Evolutionary conservation across 2,329 filamentous ascomycete species (phyloP).

Genomic region (Ploettnerulaceae sp.): DNA sequence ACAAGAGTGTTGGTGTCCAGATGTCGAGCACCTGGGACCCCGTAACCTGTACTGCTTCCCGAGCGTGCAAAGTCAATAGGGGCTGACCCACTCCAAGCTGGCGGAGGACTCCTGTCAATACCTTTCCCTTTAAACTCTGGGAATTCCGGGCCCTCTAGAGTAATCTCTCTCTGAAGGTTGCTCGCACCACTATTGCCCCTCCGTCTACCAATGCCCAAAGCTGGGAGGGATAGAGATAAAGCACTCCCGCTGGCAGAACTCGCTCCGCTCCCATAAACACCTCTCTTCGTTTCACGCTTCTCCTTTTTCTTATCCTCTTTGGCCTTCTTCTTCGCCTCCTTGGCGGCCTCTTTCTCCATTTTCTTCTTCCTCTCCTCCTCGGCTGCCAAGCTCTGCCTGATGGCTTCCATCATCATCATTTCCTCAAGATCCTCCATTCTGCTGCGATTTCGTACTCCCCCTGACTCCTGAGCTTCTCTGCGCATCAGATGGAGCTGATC

Average conservation of each 20-base stretch:
- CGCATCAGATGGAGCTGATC: slow-evolving; percentile 28
- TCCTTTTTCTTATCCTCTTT: slow-evolving; percentile 73
- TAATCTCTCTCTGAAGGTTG: slow-evolving; percentile 54
- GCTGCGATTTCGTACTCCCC: slow-evolving; percentile 38
- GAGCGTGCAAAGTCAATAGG: slow-evolving; percentile 23
- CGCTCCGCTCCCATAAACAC: slow-evolving; percentile 39
- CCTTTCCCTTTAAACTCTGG: slow-evolving; percentile 59
- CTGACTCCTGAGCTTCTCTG: slow-evolving; percentile 34
- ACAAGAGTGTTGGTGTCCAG: slow-evolving; percentile 22
- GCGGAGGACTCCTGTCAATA: slow-evolving; percentile 49
- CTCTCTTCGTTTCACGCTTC: slow-evolving; percentile 52
- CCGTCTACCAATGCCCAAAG: slow-evolving; percentile 41
- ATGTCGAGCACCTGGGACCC: slow-evolving; percentile 23
- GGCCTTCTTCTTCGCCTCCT: slow-evolving; percentile 78
- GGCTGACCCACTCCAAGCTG: slow-evolving; percentile 9
- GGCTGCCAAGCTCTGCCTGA: slow-evolving; percentile 80
- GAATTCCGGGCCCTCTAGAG: slow-evolving; percentile 40
- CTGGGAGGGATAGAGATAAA: slow-evolving; percentile 51
- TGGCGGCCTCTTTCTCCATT: slow-evolving; percentile 73
- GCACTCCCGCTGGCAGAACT: slow-evolving; percentile 59
- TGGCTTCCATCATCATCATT: slow-evolving; percentile 98
- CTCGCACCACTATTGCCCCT: slow-evolving; percentile 56
- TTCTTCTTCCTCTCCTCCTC: slow-evolving; percentile 91
- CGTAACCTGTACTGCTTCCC: slow-evolving; percentile 17
- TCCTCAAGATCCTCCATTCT: slow-evolving; percentile 88